Conservation (phyloP, 1,139 yeast genomes). For the Candida smagusa region DNA sequence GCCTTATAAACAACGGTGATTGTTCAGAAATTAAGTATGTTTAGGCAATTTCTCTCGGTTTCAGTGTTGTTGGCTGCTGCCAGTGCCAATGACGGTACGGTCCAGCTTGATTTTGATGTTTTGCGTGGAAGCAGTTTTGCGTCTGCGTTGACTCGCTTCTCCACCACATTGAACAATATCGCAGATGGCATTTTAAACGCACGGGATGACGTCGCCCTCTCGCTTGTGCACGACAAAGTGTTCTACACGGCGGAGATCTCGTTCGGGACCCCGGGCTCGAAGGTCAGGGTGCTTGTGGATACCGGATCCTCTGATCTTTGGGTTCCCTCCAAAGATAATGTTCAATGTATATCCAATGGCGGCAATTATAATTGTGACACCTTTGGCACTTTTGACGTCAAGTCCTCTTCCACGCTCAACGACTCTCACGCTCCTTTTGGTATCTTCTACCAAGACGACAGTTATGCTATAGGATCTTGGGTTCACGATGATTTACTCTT, state of each 20-base stretch:
- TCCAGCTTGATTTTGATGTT: conserved; percentile 20
- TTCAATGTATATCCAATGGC: conserved; percentile 22
- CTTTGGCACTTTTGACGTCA: conserved; percentile 51
- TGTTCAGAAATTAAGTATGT: no score
- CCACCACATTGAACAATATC: no score
- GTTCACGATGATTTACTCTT: conserved; percentile 47
- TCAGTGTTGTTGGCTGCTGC: conserved; percentile 12
- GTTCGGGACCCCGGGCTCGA: conserved; percentile 57
- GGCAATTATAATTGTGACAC: conserved; percentile 27
- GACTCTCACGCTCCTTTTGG: conserved; percentile 40
- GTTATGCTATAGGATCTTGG: conserved; percentile 45
- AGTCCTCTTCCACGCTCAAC: conserved; percentile 42
- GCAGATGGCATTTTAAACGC: conserved; percentile 2
- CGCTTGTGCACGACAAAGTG: conserved; percentile 12
- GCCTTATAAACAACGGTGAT: no score
- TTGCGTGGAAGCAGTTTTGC: conserved; percentile 15
- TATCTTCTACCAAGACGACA: conserved; percentile 31
- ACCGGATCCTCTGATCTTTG: conserved; percentile 72
- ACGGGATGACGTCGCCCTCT: no score
- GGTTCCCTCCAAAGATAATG: conserved; percentile 35
- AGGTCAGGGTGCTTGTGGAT: conserved; percentile 54
- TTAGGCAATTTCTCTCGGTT: conserved; percentile 10
- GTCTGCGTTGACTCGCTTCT: conserved; percentile 9
- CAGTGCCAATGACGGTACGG: conserved; percentile 20
- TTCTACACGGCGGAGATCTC: conserved; percentile 36